Conservation (phyloP, 345 rosid species). For the Clausena lansium region DNA sequence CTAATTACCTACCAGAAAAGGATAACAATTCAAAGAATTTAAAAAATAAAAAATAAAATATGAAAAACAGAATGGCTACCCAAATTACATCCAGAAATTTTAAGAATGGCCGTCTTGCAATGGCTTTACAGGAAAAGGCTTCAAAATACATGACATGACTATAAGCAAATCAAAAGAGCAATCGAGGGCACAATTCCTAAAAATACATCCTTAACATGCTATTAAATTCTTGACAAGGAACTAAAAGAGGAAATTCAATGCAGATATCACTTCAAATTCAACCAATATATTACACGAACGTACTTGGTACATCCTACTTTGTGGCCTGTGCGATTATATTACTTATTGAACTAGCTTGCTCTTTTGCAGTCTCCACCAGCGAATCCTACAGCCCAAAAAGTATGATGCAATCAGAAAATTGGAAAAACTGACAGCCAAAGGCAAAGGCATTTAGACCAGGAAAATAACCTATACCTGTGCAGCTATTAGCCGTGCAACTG, state of each 20-base stretch:
- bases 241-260: not conserved
- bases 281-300: not conserved
- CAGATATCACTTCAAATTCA: conserved; percentile 4
- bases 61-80: not conserved
- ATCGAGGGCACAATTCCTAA: not conserved
- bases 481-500: conserved; percentile 76
- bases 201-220: not conserved
- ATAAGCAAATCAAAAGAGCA: not conserved
- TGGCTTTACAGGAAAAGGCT: not conserved
- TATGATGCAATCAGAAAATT: not conserved
- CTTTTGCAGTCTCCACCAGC: conserved; percentile 93
- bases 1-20: not conserved
- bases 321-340: conserved; percentile 93
- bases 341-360: conserved; percentile 82
- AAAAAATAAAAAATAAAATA: not conserved
- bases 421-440: conserved; percentile 1
- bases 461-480: conserved; percentile 57
- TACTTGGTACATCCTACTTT: conserved; percentile 38
- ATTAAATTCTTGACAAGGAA: conserved; percentile 10
- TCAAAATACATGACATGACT: not conserved
- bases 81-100: not conserved
- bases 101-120: not conserved
- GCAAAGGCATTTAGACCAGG: not conserved
- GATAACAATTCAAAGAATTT: not conserved
- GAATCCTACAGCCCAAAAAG: conserved; percentile 55